Evolutionary conservation across 805 yeast genomes (phyloP), one percentile per base, ranked within the genome.

Genomic region (Candida sakaeoensis): DNA sequence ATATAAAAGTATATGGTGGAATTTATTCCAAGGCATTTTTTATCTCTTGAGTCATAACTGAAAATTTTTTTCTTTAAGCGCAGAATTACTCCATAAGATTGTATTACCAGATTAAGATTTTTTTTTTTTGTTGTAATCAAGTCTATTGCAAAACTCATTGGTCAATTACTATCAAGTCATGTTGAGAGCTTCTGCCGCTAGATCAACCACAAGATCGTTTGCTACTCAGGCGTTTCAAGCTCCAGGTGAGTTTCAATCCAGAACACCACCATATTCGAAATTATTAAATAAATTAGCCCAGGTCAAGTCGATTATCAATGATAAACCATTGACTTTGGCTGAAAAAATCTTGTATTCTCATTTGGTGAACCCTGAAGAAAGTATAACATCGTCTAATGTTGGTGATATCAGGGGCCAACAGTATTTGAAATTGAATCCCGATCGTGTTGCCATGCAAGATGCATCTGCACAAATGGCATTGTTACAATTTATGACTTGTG

Each of bases 381-480:
- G 81, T n/a, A 75, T 87, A 48, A 77, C 57, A 6, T 59, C 51
- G 51, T 74, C 78, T 8, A 63, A 69, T 40, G 58, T 77, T 13
- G 54, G 68, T 38, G 74, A 76, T 50, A 67, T 83, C 47, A 80
- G 99, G 68, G 99, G 99, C 51, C 72, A 81, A 36, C 80, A 90
- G 39, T 93, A 93, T 68, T 76, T 93, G 62, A 93, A 93, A 72
- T 76, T 93, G 54, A 80, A 85, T 61, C 99, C 99, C 17, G 99
- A 93, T 61, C 80, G 99, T 62, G 98, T 93, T 35, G 99, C 99
- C 19, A 91, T 95, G 95, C 99, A 93, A 73, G 99, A 93, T 74
- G 99, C 99, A n/a, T 86, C 96, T 23, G 99, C 99, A 14, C 99
- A 93, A 69, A 93, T 91, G 87, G 99, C 99, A n/a, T 73, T 93